Percentiles rank a stretch among this genome's conserved stretches.
Conservation (phyloP, 2,329 filamentous ascomycete genomes). For the Fusarium papillatum region DNA sequence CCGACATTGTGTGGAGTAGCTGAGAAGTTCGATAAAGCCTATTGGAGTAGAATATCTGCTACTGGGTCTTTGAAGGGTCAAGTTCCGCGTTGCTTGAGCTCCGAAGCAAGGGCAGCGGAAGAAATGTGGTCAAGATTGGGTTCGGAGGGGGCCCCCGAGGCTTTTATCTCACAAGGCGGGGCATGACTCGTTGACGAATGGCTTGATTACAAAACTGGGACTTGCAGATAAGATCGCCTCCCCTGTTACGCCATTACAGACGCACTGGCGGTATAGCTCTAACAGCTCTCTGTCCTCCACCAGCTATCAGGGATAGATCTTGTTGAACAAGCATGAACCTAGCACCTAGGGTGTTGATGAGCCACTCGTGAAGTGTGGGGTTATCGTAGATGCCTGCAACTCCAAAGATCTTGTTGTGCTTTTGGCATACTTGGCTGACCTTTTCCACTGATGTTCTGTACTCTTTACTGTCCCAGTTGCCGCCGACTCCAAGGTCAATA, state of each 20-base stretch:
- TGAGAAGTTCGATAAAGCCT: not conserved
- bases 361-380: slow-evolving; percentile 23
- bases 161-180: not conserved
- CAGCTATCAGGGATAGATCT: slow-evolving; percentile 25
- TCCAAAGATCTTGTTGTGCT: slow-evolving; percentile 23
- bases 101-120: not conserved
- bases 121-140: not conserved
- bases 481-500: slow-evolving; percentile 25
- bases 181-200: not conserved
- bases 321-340: slow-evolving; percentile 30
- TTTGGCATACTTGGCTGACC: slow-evolving; percentile 24
- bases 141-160: slow-evolving; percentile 2
- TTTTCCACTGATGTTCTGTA: slow-evolving; percentile 24
- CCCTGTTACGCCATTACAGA: not conserved
- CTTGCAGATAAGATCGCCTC: not conserved
- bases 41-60: not conserved
- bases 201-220: not conserved
- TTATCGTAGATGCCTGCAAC: slow-evolving; percentile 32
- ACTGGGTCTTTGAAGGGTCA: not conserved
- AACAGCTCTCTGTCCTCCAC: slow-evolving; percentile 11
- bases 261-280: slow-evolving; percentile 13
- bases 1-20: not conserved
- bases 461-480: slow-evolving; percentile 15
- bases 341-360: slow-evolving; percentile 22
- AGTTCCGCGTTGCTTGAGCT: not conserved